These are phyloP conservation scores for Puccinia coronata DNA, from an alignment of 1,284 basidiomycete species.

Conservation along the genomic window DNA sequence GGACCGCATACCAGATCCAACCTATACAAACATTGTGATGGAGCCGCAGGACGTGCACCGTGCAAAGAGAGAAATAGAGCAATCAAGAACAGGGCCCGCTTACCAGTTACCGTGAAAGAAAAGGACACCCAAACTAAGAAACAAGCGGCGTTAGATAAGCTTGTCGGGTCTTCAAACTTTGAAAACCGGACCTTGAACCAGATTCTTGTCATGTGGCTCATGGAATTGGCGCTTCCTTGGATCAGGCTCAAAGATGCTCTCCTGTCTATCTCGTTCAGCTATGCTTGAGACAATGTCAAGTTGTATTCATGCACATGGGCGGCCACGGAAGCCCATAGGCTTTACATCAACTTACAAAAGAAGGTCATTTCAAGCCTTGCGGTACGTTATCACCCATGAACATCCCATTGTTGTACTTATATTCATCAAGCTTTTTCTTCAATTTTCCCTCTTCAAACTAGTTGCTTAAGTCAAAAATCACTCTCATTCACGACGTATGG, in stretches of 20 bases:
- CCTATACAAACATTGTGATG: background rate
- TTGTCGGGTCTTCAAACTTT: background rate
- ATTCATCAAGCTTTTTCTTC: too few species aligned
- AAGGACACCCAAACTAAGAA: background rate
- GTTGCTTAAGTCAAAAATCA: background rate
- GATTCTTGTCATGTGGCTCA: background rate
- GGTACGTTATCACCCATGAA: background rate
- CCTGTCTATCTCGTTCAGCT: background rate
- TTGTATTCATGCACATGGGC: background rate
- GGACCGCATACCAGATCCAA: background rate
- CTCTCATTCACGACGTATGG: constrained; percentile 20
- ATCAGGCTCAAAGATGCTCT: background rate
- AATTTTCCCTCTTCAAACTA: background rate
- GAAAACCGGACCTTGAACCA: background rate
- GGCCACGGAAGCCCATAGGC: background rate
- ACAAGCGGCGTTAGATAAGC: too few species aligned
- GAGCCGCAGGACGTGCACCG: background rate
- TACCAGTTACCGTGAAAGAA: background rate
- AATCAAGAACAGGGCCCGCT: background rate
- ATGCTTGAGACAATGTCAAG: background rate
- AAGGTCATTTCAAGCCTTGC: background rate
- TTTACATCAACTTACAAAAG: background rate
- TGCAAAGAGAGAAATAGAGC: background rate
- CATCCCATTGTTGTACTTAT: background rate
- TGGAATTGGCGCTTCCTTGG: background rate